Base-by-base conservation (phyloP, 805 yeast genomes). In the Zygosaccharomyces siamensis region DNA sequence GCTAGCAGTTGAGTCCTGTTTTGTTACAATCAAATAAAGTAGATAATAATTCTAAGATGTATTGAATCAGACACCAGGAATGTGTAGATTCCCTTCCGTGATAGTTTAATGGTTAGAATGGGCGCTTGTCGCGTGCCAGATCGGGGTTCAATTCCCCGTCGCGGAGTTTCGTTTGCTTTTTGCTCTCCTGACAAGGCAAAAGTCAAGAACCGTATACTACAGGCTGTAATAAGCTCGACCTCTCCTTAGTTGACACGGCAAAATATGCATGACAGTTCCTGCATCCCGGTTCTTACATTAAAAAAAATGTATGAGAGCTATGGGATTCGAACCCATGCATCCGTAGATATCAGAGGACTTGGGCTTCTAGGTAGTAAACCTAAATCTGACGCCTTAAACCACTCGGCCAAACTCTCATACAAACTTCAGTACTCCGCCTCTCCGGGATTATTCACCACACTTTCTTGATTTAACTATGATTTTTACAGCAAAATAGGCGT, bases 311-410 rank as follows among this genome's bases (percentile, higher is more conserved):
- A 46, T 67, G 71, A 67, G 70, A 66, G 69, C 69, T 67, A 66
- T 65, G 72, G 69, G 72, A 68, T 68, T 68, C 71, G 72, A 68
- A 68, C 72, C 69, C 72, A 64, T 69, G 72, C 72, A 69, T 69
- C 72, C 72, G 72, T 52, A 69, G 73, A 70, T 70, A 70, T 67
- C 72, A 68, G 73, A 69, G 69, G 47, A 52, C 63, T 64, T 57
- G 51, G 51, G 41, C 39, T n/a, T 33, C 16, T 33, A 45, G 38
- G 43, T 48, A 37, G 45, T 31, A 52, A 33, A 60, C 73, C 73
- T 69, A 69, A 69, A 69, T 68, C 72, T 68, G 71, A 66, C 72
- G 72, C 72, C 72, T 69, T 69, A 61, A 68, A 69, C 72, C 72
- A 68, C 72, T 69, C 72, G 72, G 72, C 72, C 72, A 69, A 65